phyloP scores from a whole-genome alignment of 2,329 filamentous ascomycete genomes.

The Beauveria australis region DNA sequence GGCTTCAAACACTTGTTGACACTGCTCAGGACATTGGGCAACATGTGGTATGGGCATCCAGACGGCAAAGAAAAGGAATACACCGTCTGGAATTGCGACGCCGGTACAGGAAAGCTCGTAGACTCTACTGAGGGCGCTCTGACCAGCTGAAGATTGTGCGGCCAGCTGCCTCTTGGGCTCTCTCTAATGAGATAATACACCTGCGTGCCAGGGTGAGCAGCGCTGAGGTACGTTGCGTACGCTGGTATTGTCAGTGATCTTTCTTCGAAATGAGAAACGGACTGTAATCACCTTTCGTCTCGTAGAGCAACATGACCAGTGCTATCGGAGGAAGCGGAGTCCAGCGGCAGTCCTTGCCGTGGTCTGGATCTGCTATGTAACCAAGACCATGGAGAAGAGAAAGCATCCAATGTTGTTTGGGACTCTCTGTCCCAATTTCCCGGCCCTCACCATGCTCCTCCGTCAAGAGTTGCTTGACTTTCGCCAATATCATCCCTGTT shows the following conservation, averaged over 20 bases:
- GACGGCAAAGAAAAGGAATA: constrained; percentile 49
- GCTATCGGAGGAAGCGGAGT: background rate
- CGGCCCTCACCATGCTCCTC: constrained; percentile 32
- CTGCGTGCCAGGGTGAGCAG: constrained; percentile 29
- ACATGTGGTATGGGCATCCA: constrained; percentile 34
- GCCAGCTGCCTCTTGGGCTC: constrained; percentile 17
- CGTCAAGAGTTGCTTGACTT: constrained; percentile 12
- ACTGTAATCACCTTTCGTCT: constrained; percentile 1
- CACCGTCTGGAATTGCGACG: constrained; percentile 38
- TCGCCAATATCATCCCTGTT: constrained; percentile 12
- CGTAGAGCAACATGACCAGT: constrained; percentile 5
- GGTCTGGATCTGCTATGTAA: background rate
- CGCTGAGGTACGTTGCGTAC: constrained; percentile 39
- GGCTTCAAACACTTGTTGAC: constrained; percentile 33
- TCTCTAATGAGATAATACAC: constrained; percentile 40
- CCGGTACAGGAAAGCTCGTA: constrained; percentile 29
- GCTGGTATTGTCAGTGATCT: background rate
- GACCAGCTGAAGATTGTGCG: constrained; percentile 27
- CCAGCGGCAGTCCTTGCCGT: background rate
- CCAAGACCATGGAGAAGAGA: constrained; percentile 44
- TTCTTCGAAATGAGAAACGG: background rate
- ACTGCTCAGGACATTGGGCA: constrained; percentile 46
- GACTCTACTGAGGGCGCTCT: constrained; percentile 29
- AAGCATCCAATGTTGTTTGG: constrained; percentile 55
- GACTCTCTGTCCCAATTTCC: constrained; percentile 43